phyloP scores from a whole-genome alignment of 257 asterid genomes.

The Solanum neorickii region DNA sequence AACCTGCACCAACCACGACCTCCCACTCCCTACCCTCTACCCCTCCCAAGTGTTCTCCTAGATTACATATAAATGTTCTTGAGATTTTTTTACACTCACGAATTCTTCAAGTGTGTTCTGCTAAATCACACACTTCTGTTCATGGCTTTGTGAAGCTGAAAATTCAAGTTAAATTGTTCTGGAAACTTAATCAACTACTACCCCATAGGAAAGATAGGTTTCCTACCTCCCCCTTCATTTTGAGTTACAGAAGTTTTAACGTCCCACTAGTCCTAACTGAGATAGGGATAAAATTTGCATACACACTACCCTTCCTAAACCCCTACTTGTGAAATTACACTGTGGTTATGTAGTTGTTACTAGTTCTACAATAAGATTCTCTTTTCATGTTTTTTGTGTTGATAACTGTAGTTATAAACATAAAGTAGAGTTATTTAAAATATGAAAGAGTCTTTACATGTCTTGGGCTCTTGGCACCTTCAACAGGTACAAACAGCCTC shows the following conservation, averaged over 20 bases:
- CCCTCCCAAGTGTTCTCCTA: not conserved
- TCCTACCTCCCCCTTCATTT: not conserved
- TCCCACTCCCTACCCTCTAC: not conserved
- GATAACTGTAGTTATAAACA: not conserved
- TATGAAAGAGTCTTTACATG: not conserved
- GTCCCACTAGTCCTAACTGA: not conserved
- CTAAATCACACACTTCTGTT: not conserved
- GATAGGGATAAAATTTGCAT: not conserved
- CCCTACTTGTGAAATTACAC: not conserved
- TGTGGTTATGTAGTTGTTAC: not conserved
- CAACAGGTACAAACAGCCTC: conserved; percentile 44
- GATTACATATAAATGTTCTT: not conserved
- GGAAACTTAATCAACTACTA: not conserved
- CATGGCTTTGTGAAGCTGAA: not conserved
- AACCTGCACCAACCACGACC: not conserved
- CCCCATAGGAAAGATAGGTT: not conserved
- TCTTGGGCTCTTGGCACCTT: not conserved
- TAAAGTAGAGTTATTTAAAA: not conserved
- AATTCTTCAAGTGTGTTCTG: not conserved
- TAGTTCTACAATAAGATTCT: not conserved
- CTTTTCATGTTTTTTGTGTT: not conserved
- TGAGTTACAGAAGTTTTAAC: not conserved
- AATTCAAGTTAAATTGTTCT: not conserved
- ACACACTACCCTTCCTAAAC: not conserved
- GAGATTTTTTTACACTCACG: not conserved